Percentiles rank a stretch among this genome's conserved stretches.
Conservation (phyloP, 2,329 filamentous ascomycete genomes). For the Aspergillus ruber region DNA sequence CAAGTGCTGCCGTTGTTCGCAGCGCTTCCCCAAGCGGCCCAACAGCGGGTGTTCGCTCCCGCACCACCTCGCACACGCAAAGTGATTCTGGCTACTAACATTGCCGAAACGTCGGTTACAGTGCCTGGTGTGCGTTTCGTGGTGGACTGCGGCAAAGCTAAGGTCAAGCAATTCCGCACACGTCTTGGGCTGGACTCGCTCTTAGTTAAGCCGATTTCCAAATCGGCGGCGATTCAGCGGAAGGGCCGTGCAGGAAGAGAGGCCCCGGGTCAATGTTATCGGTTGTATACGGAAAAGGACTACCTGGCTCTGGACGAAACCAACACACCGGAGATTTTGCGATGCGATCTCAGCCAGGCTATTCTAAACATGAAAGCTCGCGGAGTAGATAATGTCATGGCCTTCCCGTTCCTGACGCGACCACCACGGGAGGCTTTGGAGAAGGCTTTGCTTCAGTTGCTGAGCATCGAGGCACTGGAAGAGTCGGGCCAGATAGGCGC, state of each 20-base stretch:
- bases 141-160: constrained; percentile 87
- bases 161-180: constrained; percentile 84
- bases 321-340: constrained; percentile 80
- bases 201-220: constrained; percentile 82
- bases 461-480: constrained; percentile 68
- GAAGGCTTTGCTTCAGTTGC: constrained; percentile 73
- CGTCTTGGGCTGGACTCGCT: constrained; percentile 84
- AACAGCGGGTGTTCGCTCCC: constrained; percentile 78
- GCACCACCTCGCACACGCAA: constrained; percentile 71
- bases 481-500: constrained; percentile 67
- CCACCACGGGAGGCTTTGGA: constrained; percentile 73
- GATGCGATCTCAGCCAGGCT: constrained; percentile 80
- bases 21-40: constrained; percentile 76
- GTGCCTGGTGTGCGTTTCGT: constrained; percentile 89
- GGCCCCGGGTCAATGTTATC: constrained; percentile 79
- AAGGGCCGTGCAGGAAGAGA: constrained; percentile 91
- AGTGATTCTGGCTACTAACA: constrained; percentile 88
- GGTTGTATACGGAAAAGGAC: constrained; percentile 76
- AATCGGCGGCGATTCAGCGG: constrained; percentile 86
- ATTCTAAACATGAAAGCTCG: constrained; percentile 90
- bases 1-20: constrained; percentile 78
- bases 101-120: constrained; percentile 96
- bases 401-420: constrained; percentile 78
- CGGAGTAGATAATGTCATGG: constrained; percentile 71
- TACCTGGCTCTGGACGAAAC: constrained; percentile 65